Evolutionary conservation across 2,329 filamentous ascomycete species (phyloP).

Genomic region (Fusarium humuli): DNA sequence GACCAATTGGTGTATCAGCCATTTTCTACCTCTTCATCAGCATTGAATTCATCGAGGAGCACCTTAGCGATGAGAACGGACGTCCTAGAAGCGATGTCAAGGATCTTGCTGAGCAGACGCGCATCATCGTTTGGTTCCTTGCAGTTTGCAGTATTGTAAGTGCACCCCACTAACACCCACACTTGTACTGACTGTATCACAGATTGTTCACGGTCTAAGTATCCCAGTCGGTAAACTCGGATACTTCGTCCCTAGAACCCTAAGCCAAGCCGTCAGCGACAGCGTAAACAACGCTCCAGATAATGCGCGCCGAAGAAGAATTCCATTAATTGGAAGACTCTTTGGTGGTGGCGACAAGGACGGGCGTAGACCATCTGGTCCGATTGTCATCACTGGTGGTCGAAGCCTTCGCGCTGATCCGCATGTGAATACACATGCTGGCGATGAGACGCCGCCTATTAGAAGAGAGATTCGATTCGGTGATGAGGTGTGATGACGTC

Average conservation of each 20-base stretch:
- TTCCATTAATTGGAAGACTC: slow-evolving; percentile 37
- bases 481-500: slow-evolving; percentile 27
- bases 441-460: slow-evolving; percentile 5
- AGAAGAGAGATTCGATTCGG: slow-evolving; percentile 41
- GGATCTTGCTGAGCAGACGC: slow-evolving; percentile 73
- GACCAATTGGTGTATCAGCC: slow-evolving; percentile 89
- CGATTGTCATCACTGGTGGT: slow-evolving; percentile 25
- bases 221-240: slow-evolving; percentile 80
- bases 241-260: slow-evolving; percentile 70
- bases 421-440: not conserved
- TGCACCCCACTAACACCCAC: slow-evolving; percentile 32
- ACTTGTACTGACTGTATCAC: not conserved
- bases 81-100: slow-evolving; percentile 52
- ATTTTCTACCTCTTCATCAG: slow-evolving; percentile 90
- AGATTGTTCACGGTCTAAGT: slow-evolving; percentile 81
- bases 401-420: slow-evolving; percentile 20
- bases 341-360: not conserved
- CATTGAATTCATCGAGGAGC: slow-evolving; percentile 74
- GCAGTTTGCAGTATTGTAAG: slow-evolving; percentile 84
- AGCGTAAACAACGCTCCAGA: slow-evolving; percentile 28
- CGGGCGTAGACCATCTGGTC: not conserved
- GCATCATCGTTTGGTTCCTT: slow-evolving; percentile 87
- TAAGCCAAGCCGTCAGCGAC: slow-evolving; percentile 55
- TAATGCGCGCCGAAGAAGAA: slow-evolving; percentile 21
- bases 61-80: slow-evolving; percentile 66